Percentiles rank a stretch among this genome's conserved stretches.
phyloP scores from a whole-genome alignment of 2,329 filamentous ascomycete genomes.

The Stemphylium beticola region DNA sequence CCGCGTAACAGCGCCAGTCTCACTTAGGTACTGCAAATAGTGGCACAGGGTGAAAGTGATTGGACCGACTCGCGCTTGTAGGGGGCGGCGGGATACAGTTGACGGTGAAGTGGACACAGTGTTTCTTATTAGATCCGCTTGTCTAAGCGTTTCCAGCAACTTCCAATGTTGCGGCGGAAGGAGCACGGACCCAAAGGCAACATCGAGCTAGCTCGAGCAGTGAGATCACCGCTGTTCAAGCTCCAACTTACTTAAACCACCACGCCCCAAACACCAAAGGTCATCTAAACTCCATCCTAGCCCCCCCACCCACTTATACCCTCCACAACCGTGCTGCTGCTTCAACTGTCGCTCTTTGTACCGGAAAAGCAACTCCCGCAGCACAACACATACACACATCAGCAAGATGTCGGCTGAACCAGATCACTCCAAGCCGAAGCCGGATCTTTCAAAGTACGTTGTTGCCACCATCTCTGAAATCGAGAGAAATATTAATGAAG shows the following conservation, averaged over 20 bases:
- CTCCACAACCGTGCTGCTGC: conserved; percentile 25
- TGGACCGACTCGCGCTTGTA: conserved; percentile 12
- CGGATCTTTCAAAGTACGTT: conserved; percentile 56
- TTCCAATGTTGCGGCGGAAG: conserved; percentile 41
- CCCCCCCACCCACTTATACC: conserved; percentile 29
- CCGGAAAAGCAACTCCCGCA: conserved; percentile 19
- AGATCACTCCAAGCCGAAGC: conserved; percentile 56
- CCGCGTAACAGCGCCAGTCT: conserved; percentile 28
- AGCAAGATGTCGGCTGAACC: conserved; percentile 58
- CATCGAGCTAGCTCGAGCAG: conserved; percentile 32
- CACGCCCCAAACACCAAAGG: conserved; percentile 29
- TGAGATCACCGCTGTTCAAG: conserved; percentile 36
- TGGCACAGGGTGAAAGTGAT: conserved; percentile 17
- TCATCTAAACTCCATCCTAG: conserved; percentile 34
- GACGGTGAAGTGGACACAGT: conserved; percentile 26
- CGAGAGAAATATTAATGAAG: conserved; percentile 50
- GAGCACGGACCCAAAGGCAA: conserved; percentile 31
- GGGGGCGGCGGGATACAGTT: neutral
- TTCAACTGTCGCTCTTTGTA: conserved; percentile 15
- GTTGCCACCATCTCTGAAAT: conserved; percentile 19
- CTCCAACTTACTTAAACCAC: conserved; percentile 46
- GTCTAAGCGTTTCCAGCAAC: conserved; percentile 31
- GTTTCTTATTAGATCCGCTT: conserved; percentile 17
- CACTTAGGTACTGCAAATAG: conserved; percentile 13
- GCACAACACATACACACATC: conserved; percentile 24